Conservation (phyloP, 2,329 filamentous ascomycete genomes). For the Gyromitra esculenta region DNA sequence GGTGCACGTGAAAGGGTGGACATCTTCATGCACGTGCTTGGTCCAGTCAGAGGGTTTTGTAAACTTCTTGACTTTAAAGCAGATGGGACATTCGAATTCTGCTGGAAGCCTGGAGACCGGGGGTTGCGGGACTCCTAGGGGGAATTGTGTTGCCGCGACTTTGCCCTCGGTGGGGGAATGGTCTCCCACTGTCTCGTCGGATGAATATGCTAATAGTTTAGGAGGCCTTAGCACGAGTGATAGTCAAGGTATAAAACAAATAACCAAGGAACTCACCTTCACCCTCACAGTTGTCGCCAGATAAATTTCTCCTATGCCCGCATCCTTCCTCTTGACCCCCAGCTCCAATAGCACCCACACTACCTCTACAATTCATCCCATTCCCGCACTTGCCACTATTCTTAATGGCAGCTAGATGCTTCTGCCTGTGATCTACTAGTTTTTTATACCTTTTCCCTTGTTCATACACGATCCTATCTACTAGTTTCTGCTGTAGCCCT, state of each 20-base stretch:
- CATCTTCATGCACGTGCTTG: constrained; percentile 93
- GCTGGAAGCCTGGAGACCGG: constrained; percentile 80
- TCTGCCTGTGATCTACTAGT: constrained; percentile 74
- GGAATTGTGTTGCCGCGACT: constrained; percentile 78
- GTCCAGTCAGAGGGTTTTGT: constrained; percentile 96
- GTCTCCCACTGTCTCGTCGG: constrained; percentile 56
- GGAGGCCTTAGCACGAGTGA: constrained; percentile 2
- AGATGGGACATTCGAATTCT: constrained; percentile 88
- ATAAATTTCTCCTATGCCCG: constrained; percentile 66
- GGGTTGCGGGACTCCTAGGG: constrained; percentile 80
- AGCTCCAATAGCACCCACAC: constrained; percentile 48
- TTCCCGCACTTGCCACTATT: constrained; percentile 59
- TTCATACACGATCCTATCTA: constrained; percentile 83
- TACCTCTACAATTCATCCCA: constrained; percentile 57
- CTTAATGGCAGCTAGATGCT: constrained; percentile 71
- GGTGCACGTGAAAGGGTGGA: constrained; percentile 92
- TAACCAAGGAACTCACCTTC: constrained; percentile 64
- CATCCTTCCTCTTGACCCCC: constrained; percentile 70
- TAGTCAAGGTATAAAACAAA: not conserved
- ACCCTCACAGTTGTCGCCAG: constrained; percentile 59
- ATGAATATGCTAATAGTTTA: constrained; percentile 41
- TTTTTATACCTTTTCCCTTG: constrained; percentile 82
- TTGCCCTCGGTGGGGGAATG: constrained; percentile 72
- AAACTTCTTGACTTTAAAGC: constrained; percentile 85
- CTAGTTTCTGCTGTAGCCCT: constrained; percentile 72